Base-by-base conservation (phyloP, 129 eudicot genomes). In the Solidago caesia region DNA sequence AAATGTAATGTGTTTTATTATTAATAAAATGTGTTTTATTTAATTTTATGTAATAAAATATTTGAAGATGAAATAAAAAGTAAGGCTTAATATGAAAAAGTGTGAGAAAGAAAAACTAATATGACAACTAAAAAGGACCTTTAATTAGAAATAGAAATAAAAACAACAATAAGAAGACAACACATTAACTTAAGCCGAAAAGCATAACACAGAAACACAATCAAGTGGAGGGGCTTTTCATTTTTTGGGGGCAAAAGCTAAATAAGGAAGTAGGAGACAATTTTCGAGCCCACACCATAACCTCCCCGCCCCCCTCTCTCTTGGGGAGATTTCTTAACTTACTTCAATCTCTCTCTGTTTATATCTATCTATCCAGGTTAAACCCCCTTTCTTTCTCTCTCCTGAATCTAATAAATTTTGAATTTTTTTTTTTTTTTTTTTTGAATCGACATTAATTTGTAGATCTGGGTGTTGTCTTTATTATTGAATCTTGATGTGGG, bases 391-490 rank as follows among this genome's bases (percentile, higher is more conserved):
- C n/a, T 41, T 21, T 63, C 57, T 69, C 79, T 47, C 64, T 67
- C 77, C 43, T 64, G 41, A 55, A 70, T 4, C 72, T 43, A 7
- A 41, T 64, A 12, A 26, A 7, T 8, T 61, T 72, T 45, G 42
- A 47, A 74, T n/a, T 62, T 16, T 57, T 62, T 29, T 57, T 71
- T 8, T 74, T 62, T n/a, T n/a, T 21, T 21, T 21, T 21, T 21
- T 68, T 79, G 33, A 43, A 64, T 71, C 13, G 43, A 51, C 48
- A 4, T 29, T 15, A 42, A 70, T 68, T 45, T 75, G 14, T 77
- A 74, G 87, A 89, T 82, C 86, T 77, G 91, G 84, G 45, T 66
- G 64, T 68, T 57, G 65, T 83, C 27, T 62, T 58, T 77, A 2
- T 39, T 63, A 5, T 49, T 68, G 45, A 80, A 74, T 66, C 71